Evolutionary conservation across 257 asterid species (phyloP).

Genomic region (Solanum neorickii): DNA sequence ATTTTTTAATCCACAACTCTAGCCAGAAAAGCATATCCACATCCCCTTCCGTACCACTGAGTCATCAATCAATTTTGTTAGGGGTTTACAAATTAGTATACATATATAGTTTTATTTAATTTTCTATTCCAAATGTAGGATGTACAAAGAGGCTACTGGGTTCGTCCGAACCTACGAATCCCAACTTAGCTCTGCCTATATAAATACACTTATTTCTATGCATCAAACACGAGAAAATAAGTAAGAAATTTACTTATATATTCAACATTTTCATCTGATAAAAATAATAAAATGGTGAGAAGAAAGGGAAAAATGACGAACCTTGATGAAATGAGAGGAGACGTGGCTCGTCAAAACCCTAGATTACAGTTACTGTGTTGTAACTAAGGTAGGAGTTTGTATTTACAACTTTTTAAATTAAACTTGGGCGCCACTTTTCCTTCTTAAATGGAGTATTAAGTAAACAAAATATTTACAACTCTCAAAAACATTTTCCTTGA

Average conservation of each 20-base stretch:
- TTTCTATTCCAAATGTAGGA: no score
- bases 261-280: no score
- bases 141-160: rapidly evolving
- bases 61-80: no score
- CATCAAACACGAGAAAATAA: background rate
- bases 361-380: background rate
- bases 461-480: background rate
- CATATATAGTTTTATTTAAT: no score
- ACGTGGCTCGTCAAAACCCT: background rate
- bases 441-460: no score
- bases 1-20: no score
- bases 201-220: background rate
- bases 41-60: no score
- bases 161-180: no score
- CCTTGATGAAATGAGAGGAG: background rate
- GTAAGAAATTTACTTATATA: background rate
- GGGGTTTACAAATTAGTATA: rapidly evolving
- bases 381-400: background rate
- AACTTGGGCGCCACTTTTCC: background rate
- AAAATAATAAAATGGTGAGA: no score
- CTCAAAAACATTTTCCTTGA: background rate
- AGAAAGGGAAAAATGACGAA: no score
- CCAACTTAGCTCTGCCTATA: no score
- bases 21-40: no score
- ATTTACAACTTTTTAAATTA: background rate